Percentiles rank a stretch among this genome's conserved stretches.
Conservation (phyloP, 306 rosid genomes). For the Dryas drummondii region DNA sequence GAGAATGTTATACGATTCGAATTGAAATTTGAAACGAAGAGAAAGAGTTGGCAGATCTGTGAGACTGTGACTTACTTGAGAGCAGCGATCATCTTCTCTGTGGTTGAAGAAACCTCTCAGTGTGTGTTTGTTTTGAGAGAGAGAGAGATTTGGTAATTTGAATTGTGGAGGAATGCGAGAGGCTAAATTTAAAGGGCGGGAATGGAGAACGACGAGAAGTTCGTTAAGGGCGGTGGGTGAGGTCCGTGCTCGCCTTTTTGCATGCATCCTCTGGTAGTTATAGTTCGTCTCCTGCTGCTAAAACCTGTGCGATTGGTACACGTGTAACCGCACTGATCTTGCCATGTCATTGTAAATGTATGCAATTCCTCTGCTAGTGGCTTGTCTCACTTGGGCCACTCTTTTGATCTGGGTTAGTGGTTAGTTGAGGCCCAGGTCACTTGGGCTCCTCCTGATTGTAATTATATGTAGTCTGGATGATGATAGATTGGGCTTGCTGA, state of each 20-base stretch:
- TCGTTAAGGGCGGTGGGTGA: constrained; percentile 2
- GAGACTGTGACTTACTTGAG: constrained; percentile 59
- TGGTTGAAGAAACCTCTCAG: constrained; percentile 16
- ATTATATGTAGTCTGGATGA: no score
- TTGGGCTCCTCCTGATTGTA: no score
- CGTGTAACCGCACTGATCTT: constrained; percentile 5
- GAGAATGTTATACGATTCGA: not conserved
- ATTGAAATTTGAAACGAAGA: constrained; percentile 25
- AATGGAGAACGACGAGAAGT: constrained; percentile 23
- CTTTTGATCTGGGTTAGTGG: no score
- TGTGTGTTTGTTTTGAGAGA: not conserved
- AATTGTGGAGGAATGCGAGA: not conserved
- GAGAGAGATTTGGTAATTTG: constrained; percentile 17
- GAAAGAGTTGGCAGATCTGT: constrained; percentile 7
- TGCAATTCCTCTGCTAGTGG: no score
- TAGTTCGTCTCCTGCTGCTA: no score
- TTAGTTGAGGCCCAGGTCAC: no score
- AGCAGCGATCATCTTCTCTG: constrained; percentile 59
- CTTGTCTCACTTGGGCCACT: no score
- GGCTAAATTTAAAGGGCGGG: constrained; percentile 47
- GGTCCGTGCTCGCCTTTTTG: not conserved
- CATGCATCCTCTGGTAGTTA: no score
- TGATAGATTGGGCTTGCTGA: no score
- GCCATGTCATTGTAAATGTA: constrained; percentile 15
- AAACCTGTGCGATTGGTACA: not conserved